Evolutionary conservation across 164 flowering plant genomes (phyloP), one percentile per base, ranked within the genome.

Genomic region (Amborella trichopoda): DNA sequence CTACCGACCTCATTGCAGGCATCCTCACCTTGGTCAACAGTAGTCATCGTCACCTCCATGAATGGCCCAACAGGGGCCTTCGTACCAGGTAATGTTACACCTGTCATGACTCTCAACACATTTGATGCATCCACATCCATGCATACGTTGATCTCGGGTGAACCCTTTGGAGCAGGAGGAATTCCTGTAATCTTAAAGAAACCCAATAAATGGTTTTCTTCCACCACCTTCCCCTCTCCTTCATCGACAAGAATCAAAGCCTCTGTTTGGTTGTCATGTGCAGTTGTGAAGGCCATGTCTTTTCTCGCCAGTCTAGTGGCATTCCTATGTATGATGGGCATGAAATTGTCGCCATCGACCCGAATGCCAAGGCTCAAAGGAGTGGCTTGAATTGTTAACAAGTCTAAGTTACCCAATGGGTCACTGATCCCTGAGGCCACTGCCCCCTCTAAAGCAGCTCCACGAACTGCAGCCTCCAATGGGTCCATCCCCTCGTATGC

Each of bases 391-490:
- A 86, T 83, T 2, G 91, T 83, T 43, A 90, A 48, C 24, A 90
- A 73, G 52, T 90, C 95, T 55, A 90, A 55, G 46, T 49, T 72
- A 12, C 98, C 98, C 36, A 68, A 64, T 0, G 91, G 87, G 53
- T 90, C 95, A 41, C 66, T 67, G 20, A 74, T 41, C 0, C 98
- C 98, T 2, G 93, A 83, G 37, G 98, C 85, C 36, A 90, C 74
- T 0, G 94, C 98, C 21, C 95, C 98, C 68, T 83, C 98, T 36
- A 90, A 60, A 1, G 95, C 98, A 4, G 94, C 95, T 16, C 95
- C 98, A 50, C 69, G 40, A 4, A 90, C 98, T 6, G 84, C 87
- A 38, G 94, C 84, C 58, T 90, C 98, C 28, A 81, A 33, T 6
- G 76, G 77, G 50, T 81, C 60, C 66, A 81, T 76, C 16, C 72